Base-by-base conservation (phyloP, 768 basidiomycete genomes). In the Mycena vitilis region DNA sequence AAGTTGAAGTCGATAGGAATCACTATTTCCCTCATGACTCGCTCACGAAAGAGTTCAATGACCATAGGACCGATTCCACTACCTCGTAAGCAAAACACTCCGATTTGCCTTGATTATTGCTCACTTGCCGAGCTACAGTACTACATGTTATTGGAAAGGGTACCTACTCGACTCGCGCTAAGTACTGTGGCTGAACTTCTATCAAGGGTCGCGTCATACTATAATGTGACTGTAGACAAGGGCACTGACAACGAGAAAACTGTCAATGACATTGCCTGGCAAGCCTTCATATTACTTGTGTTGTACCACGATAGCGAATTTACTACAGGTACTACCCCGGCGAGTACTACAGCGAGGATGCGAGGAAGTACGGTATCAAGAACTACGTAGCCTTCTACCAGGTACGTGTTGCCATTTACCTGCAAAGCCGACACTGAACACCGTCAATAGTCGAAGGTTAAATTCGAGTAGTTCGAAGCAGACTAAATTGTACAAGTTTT, bases 341-440 rank as follows among this genome's bases (percentile, higher is more conserved):
- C n/a, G n/a, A n/a, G n/a, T n/a, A n/a, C n/a, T n/a, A n/a, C n/a
- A n/a, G n/a, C n/a, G n/a, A n/a, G n/a, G n/a, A n/a, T n/a, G n/a
- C n/a, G n/a, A n/a, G n/a, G n/a, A n/a, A n/a, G n/a, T n/a, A n/a
- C n/a, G n/a, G n/a, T n/a, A 91, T 94, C 74, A 84, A 91, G 76
- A 83, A 83, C 12, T 88, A 89, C 74, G 82, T 94, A 23, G 94
- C 93, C 0, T 94, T 95, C 75, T 92, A 95, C 83, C 93, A 93
- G 85, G 92, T 88, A 52, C 63, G 68, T 9, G 15, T 7, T 2
- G 15, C 3, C 12, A 16, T 16, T 2, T 12, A 45, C 12, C 44
- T 20, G 18, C 13, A 16, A 20, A 7, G 11, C 16, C 13, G 7
- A 15, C 20, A 2, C 13, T 45, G 2, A 45, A 45, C 16, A 16